Evolutionary conservation across 75 land plant species (phyloP).

Genomic region (Isoetes taiwanensis): DNA sequence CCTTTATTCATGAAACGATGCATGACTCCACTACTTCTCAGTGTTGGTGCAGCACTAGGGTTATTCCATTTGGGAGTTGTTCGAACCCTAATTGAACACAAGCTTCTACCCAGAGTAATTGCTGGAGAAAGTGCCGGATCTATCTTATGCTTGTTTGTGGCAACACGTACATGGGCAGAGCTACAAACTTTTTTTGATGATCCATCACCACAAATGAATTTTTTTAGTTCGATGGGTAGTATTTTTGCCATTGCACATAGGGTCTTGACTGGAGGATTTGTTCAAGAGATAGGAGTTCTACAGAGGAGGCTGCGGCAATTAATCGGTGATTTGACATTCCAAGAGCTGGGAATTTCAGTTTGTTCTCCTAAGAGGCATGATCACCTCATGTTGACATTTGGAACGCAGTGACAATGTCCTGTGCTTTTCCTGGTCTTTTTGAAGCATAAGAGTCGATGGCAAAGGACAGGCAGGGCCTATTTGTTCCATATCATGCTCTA

Average conservation of each 20-base stretch:
- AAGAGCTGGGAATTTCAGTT: constrained; percentile 93
- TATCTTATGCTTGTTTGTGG: constrained; percentile 64
- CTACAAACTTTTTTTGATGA: constrained; percentile 89
- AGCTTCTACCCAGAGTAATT: constrained; percentile 74
- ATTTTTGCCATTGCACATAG: constrained; percentile 67
- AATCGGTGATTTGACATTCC: constrained; percentile 87
- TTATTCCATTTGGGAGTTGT: constrained; percentile 95
- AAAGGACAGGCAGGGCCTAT: constrained; percentile 78
- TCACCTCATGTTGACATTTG: constrained; percentile 99
- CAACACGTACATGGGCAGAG: constrained; percentile 94
- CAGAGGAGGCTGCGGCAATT: constrained; percentile 66
- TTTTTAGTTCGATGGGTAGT: constrained; percentile 91
- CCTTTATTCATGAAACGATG: constrained; percentile 94
- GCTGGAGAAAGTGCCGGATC: constrained; percentile 98
- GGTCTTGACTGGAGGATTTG: constrained; percentile 71
- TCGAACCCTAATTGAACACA: constrained; percentile 77
- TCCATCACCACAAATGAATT: constrained; percentile 62
- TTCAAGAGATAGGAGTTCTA: constrained; percentile 76
- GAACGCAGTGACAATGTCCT: constrained; percentile 99
- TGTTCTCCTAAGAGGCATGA: constrained; percentile 94
- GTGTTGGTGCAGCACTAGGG: constrained; percentile 98
- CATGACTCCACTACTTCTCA: constrained; percentile 90
- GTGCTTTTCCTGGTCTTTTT: constrained; percentile 98
- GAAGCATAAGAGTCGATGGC: constrained; percentile 99
- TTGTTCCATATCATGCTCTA: constrained; percentile 94